Base-by-base conservation (phyloP, 2,329 filamentous ascomycete species). In the Arthrocladium fulminans region DNA sequence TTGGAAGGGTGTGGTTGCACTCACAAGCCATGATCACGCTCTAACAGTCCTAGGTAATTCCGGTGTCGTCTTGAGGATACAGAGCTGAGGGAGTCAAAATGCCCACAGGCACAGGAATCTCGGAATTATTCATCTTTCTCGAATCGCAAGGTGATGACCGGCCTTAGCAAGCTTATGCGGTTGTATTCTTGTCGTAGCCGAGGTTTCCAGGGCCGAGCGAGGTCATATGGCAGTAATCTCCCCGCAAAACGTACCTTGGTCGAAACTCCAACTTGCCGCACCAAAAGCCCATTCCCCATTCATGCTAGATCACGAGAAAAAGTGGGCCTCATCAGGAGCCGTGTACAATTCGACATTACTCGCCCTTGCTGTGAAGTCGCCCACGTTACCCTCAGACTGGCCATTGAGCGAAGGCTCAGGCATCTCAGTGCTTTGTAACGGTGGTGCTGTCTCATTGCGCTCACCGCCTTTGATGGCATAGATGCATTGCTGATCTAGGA, bases 11-110 rank as follows among this genome's bases (percentile, higher is more conserved):
- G 20, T 3, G 30, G 12, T 12, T 10, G 23, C 20, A 47, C 44
- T 38, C 20, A 47, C 44, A 13, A 12, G 44, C 44, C 44, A 47
- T 47, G 32, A 19, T 24, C 3, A 34, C 10, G 34, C 3, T 22
- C 17, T 25, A 15, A 15, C 19, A 37, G 17, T n/a, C 8, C 20
- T 22, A 38, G 43, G 29, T 44, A 20, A 32, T 46, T 7, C n/a
- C 44, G 15, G 10, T 47, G 17, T 29, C 15, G 17, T 45, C 27
- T 25, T 23, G 20, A n/a, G 5, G 10, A 2, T 24, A 6, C 3
- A 5, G 23, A 8, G 4, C 12, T 27, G 23, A 5, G 17, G 12
- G 32, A 12, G 12, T 25, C 23, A 38, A 13, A 27, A 22, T 17
- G 23, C 10, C 6, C n/a, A 25, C 3, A 27, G 13, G 30, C 32